Evolutionary conservation across 495 filamentous ascomycete genomes (phyloP).

Genomic region (Aspergillus cavernicola): DNA sequence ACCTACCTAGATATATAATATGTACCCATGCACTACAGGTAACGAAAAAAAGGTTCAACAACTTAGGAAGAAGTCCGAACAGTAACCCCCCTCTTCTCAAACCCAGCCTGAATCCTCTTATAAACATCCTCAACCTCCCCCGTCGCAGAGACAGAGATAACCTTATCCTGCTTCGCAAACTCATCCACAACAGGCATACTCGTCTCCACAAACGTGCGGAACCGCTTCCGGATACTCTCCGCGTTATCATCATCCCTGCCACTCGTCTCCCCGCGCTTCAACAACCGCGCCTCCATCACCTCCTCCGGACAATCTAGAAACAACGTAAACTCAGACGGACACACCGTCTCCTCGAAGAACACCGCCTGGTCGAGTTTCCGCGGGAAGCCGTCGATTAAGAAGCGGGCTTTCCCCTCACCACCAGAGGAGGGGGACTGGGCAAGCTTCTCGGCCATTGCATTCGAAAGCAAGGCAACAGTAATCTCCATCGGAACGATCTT

Average conservation of each 20-base stretch:
- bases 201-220: conserved; percentile 87
- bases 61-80: conserved; percentile 24
- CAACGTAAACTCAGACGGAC: conserved; percentile 73
- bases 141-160: conserved; percentile 71
- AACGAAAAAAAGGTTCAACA: neutral
- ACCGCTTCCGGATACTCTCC: conserved; percentile 93
- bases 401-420: conserved; percentile 45
- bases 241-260: conserved; percentile 90
- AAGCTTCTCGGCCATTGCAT: conserved; percentile 74
- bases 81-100: conserved; percentile 47
- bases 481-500: conserved; percentile 98
- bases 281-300: conserved; percentile 74
- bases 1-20: too few species aligned
- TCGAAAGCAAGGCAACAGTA: conserved; percentile 88
- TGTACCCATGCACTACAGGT: too few species aligned
- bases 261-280: conserved; percentile 88
- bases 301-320: conserved; percentile 91
- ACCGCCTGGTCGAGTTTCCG: conserved; percentile 94
- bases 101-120: conserved; percentile 53
- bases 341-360: conserved; percentile 88
- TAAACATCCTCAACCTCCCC: conserved; percentile 71
- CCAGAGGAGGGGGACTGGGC: conserved; percentile 3
- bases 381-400: conserved; percentile 94
- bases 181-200: conserved; percentile 94
- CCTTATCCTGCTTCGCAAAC: conserved; percentile 71